Evolutionary conservation across 2,329 filamentous ascomycete genomes (phyloP).

Genomic region (Sclerotiophoma versabilis): DNA sequence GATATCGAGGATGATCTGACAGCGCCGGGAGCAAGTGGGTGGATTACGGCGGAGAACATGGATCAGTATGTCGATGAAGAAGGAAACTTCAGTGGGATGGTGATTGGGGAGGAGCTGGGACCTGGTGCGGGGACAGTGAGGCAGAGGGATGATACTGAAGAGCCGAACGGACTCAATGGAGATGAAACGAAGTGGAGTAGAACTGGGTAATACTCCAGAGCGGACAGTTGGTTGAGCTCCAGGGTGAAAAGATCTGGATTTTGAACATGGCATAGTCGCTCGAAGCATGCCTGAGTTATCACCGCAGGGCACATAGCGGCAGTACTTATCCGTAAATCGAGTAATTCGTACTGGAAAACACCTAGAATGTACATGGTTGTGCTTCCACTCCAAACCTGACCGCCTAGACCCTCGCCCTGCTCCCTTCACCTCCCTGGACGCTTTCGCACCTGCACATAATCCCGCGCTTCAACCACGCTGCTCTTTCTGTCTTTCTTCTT

Average conservation of each 20-base stretch:
- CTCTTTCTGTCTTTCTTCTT: conserved; percentile 13
- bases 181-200: conserved; percentile 49
- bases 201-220: conserved; percentile 33
- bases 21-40: conserved; percentile 76
- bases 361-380: conserved; percentile 17
- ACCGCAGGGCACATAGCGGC: not conserved
- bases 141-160: conserved; percentile 41
- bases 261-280: not conserved
- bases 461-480: not conserved
- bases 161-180: conserved; percentile 34
- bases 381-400: not conserved
- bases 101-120: conserved; percentile 40
- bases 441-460: not conserved
- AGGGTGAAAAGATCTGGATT: not conserved
- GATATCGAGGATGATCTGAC: conserved; percentile 56
- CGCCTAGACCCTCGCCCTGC: not conserved
- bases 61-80: conserved; percentile 66
- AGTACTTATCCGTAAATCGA: not conserved
- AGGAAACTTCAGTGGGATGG: conserved; percentile 47
- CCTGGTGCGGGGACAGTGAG: conserved; percentile 50
- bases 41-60: conserved; percentile 94
- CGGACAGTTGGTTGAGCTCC: not conserved
- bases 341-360: conserved; percentile 19
- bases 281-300: not conserved
- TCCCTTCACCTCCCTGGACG: not conserved